Base-by-base conservation (phyloP, 345 rosid genomes). In the Lepidium didymum region DNA sequence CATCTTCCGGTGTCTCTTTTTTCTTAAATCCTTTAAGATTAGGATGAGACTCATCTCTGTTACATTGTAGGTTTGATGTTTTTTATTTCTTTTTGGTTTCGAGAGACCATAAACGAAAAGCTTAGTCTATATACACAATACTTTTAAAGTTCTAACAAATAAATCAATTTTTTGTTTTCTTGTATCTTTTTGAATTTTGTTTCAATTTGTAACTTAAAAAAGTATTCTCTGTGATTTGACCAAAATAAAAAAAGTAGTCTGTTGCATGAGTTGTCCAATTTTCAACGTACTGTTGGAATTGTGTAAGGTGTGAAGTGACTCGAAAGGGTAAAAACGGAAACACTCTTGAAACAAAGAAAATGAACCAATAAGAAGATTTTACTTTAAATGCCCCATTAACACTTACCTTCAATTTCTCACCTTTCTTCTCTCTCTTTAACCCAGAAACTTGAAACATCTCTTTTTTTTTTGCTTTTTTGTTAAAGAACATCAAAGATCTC, bases 281-380 rank as follows among this genome's bases (percentile, higher is more conserved):
- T 51, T 67, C 72, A 73, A 52, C 11, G 58, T 55, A 56, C 53
- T 27, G 38, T 73, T 51, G 63, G 56, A 18, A 43, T 6, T 44
- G 41, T 38, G 72, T 59, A 42, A 40, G 4, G 59, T 51, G 47
- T 73, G 66, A 33, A 21, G n/a, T 18, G 15, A 35, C 33, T 29
- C 18, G n/a, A 12, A 27, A 43, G 77, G 77, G 72, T 73, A 67
- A 74, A 67, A 67, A 8, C 0, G 71, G 18, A 43, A 67, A 8
- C 12, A 6, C 3, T 3, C 0, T 0, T 14, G 41, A 12, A 65
- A 8, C 11, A 25, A 43, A 10, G 23, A 41, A 16, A 49, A 47
- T 37, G 47, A 56, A 66, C 77, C 72, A 73, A 66, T 73, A 13
- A 31, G 7, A 14, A 29, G 59, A 47, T 72, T 53, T 68, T 53